Evolutionary conservation across 2,329 filamentous ascomycete species (phyloP), one percentile per base, ranked within the genome.

Genomic region (Plectosphaerella cucumerina): DNA sequence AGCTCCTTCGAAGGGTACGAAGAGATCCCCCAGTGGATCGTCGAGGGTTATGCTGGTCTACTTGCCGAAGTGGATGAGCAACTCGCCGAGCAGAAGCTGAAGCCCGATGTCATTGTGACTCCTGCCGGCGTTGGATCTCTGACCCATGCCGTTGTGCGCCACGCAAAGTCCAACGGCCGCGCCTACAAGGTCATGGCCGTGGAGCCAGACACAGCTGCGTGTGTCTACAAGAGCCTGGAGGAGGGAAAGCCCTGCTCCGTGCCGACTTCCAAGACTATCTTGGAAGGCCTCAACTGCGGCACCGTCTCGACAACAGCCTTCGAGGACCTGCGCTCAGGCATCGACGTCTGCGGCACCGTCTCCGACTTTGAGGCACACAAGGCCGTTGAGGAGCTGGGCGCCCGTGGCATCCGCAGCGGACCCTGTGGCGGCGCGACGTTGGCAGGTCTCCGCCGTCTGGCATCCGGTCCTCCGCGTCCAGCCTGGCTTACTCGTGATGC

Each of bases 21-120:
- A 44, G 72, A 82, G 37, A 78, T 90, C 5, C 86, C 88, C 15
- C 14, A 80, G 65, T 91, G 86, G 83, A 86, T 92, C 20, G 85
- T 90, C 0, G 83, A 93, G 53, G 89, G 89, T 0, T 94, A 93
- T 59, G 75, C 74, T 5, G 90, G 87, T 0, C 85, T 92, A 78
- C 71, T 92, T 54, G 64, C 68, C 3, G 89, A 94, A 61, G 71
- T 82, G 0, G 86, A 90, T 47, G 63, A 72, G 18, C 87, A 92
- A 60, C 61, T 73, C 0, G 65, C 68, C 0, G 56, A 70, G 1
- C 62, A 68, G 0, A 65, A 61, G 2, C 58, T 70, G 1, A 56
- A 60, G 5, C 54, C 66, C 4, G 70, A 76, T 6, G 67, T 81
- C 10, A 75, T 84, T 26, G 65, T 93, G 14, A 77, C 79, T 0